Evolutionary conservation across 2,329 filamentous ascomycete species (phyloP), one percentile per base, ranked within the genome.

Genomic region (Trichoderma brevicompactum): DNA sequence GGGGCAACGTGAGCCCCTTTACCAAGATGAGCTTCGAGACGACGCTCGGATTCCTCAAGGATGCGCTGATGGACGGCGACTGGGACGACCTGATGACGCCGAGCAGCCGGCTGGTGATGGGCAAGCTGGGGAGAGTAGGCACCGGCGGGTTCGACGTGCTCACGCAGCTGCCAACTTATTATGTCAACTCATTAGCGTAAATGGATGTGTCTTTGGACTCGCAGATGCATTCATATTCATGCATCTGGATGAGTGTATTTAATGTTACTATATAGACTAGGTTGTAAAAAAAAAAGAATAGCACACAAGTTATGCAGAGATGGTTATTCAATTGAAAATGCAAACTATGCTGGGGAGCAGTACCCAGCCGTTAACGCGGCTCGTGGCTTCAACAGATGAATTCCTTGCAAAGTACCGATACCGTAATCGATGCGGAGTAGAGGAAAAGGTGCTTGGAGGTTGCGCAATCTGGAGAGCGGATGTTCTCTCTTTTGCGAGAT

Each of bases 1-100:
- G 88, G 74, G 89, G 91, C 69, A 94, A 92, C 73, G 89, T 94
- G 34, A 94, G 89, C 70, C 93, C 95, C 0, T 94, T 99, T 72
- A 94, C 95, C 79, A 98, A 98, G 85, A 98, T 98, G 94, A 96
- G 92, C 77, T 99, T 98, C 80, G 95, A 99, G 85, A 99, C 95
- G 4, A 99, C 95, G 2, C 86, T 98, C 44, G 89, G 91, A 0
- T 97, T 97, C 82, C 83, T 99, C 73, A 94, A 91, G 77, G 95
- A 98, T 74, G 94, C 95, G 1, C 90, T 97, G 32, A 81, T 96
- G 65, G 92, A 96, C 73, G 89, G 92, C 56, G 95, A 98, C 77
- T 92, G 88, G 84, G 95, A 99, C 77, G 91, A 95, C 72, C 81
- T 99, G 67, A 87, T 85, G 66, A 93, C 90, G 67, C 95, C 96